Evolutionary conservation across 805 yeast species (phyloP), one percentile per base, ranked within the genome.

Genomic region (Candida namnaoensis): DNA sequence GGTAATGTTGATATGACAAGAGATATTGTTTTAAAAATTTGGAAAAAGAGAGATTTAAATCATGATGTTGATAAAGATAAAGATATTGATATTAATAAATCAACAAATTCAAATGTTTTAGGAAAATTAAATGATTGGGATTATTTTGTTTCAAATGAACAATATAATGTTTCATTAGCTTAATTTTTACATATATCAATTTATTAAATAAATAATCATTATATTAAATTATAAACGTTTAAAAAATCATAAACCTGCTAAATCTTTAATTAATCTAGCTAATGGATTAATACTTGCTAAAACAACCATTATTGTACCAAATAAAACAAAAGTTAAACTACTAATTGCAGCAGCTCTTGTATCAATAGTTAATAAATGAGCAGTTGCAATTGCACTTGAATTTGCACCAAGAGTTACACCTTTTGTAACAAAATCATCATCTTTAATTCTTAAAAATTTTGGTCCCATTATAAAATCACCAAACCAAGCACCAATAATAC

Each of bases 301-400:
- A 5, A 85, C 67, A 36, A 85, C 77, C 86, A 85, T 78, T 13
- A 78, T 56, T 0, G 88, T 78, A 6, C 95, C 95, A 55, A 76
- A 85, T 19, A 82, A 55, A 19, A 81, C 78, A 60, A 85, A 85
- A 46, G 84, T 72, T 51, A 85, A 66, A 6, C 82, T 72, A 46
- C 87, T 77, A 71, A 85, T 76, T 3, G 88, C 86, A 2, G 88
- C 90, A 13, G 93, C 91, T 49, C 91, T 66, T 12, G 93, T 84
- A 52, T 84, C 88, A 30, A 71, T 70, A 26, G 74, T 74, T 32
- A 85, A 60, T 38, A 85, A 61, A 57, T 82, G 82, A 0, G 91
- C 90, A 3, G 95, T 82, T 5, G 88, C 86, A 39, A 85, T 82
- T 1, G 95, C 95, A 9, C 90, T 87, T 53, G 90, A 82, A 53